phyloP scores from a whole-genome alignment of 768 basidiomycete species.

The Tremella fuciformis region DNA sequence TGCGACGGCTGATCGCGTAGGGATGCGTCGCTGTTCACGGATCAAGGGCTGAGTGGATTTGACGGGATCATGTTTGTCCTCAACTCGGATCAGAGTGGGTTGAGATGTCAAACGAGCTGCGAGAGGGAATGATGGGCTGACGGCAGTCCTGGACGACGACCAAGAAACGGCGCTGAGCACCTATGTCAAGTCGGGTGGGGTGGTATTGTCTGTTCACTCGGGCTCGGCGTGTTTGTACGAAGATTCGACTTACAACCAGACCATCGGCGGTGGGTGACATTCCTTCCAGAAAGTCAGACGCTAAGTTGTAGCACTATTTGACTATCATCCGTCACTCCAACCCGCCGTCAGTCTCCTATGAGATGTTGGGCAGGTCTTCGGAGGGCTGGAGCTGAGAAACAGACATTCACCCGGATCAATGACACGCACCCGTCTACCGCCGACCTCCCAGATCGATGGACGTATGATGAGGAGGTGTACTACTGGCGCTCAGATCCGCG shows the following conservation, averaged over 20 bases:
- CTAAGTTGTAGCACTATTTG: conserved; percentile 61
- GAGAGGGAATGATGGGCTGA: conserved; percentile 1
- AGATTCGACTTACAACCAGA: conserved; percentile 60
- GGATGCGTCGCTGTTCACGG: conserved; percentile 61
- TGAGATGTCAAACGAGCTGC: not conserved
- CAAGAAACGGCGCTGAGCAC: conserved; percentile 64
- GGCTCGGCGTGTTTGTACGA: conserved; percentile 63
- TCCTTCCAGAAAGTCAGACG: conserved; percentile 7
- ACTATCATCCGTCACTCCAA: conserved; percentile 67
- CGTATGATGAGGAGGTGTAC: conserved; percentile 56
- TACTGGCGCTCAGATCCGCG: conserved; percentile 72
- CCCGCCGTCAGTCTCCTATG: conserved; percentile 58
- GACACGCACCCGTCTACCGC: conserved; percentile 63
- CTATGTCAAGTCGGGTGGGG: conserved; percentile 68
- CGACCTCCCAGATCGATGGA: conserved; percentile 54
- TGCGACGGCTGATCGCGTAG: conserved; percentile 9
- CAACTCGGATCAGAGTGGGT: conserved; percentile 65
- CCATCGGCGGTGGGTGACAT: conserved; percentile 56
- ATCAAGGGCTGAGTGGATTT: conserved; percentile 59
- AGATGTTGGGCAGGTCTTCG: not conserved
- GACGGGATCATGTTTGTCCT: conserved; percentile 69
- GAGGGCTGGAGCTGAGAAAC: not conserved
- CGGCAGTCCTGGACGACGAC: conserved; percentile 60
- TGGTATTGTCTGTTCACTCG: conserved; percentile 68
- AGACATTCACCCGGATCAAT: conserved; percentile 61